phyloP scores from a whole-genome alignment of 1,284 basidiomycete genomes.

The Naganishia sp. region DNA sequence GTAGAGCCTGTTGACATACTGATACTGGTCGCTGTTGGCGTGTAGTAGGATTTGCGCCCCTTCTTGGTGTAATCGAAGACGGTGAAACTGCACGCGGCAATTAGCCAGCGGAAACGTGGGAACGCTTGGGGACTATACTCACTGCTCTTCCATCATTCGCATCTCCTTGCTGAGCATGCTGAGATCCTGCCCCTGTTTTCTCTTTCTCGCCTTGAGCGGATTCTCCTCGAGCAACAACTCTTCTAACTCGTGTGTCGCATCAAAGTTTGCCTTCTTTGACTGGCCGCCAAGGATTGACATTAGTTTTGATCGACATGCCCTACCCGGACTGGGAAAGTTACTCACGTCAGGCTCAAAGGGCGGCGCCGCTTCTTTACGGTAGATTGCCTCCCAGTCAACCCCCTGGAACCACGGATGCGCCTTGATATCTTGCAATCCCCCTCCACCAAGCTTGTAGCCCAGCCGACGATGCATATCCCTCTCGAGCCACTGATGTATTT shows the following conservation, averaged over 20 bases:
- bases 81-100: conserved; percentile 45
- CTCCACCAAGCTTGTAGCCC: conserved; percentile 75
- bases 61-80: conserved; percentile 53
- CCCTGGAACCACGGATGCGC: conserved; percentile 81
- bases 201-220: conserved; percentile 88
- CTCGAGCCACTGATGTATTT: conserved; percentile 67
- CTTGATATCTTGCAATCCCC: conserved; percentile 75
- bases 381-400: conserved; percentile 84
- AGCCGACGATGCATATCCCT: conserved; percentile 78
- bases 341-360: conserved; percentile 83
- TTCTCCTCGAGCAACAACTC: conserved; percentile 95
- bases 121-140: conserved; percentile 48
- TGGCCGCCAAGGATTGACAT: conserved; percentile 46
- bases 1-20: conserved; percentile 26
- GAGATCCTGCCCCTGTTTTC: conserved; percentile 72
- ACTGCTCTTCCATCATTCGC: conserved; percentile 98
- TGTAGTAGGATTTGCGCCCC: conserved; percentile 51
- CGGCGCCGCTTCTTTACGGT: conserved; percentile 73
- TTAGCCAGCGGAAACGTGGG: background rate
- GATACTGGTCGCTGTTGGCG: conserved; percentile 34
- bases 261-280: conserved; percentile 98
- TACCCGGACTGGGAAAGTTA: no score
- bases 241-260: conserved; percentile 97
- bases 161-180: conserved; percentile 84
- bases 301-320: background rate